Base-by-base conservation (phyloP, 1,139 yeast species). In the Sugiyamaella sp. region DNA sequence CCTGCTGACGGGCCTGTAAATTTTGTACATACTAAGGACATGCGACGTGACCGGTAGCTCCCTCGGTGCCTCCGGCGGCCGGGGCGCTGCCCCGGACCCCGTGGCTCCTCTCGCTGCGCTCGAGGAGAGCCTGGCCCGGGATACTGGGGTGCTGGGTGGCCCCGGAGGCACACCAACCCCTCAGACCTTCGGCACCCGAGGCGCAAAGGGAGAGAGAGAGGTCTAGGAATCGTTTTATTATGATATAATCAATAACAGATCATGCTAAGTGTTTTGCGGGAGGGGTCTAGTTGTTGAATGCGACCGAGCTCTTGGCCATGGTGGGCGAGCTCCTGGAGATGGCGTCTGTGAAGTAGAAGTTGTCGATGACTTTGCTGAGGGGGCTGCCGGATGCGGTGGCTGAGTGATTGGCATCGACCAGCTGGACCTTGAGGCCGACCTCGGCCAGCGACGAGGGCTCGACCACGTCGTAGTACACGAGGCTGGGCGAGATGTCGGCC, bases 281-380 rank as follows among this genome's bases (percentile, higher is more conserved):
- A 6, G 39, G 19, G 51, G 45, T 29, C 33, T 46, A 48, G 33
- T 48, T 35, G 25, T 54, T 59, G 57, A 70, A 71, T 48, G 74
- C 75, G 44, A 69, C 71, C 29, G 76, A 70, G 56, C 95, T 86
- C 75, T 80, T 85, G 52, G 96, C 95, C 96, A 89, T 88, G 39
- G 96, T 88, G 63, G 90, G 89, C 51, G 96, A 88, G 55, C 89
- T 83, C 77, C 96, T 81, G 38, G 96, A 85, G 64, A 89, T 85
- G 60, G 86, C 89, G 71, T 89, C 95, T 44, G 96, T 89, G 77
- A 87, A 86, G 78, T 88, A 89, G 71, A 86, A 89, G 81, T 89
- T 86, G 61, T 82, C 81, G 67, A 89, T 84, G 57, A 90, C 91
- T 72, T 80, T 79, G 47, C 60, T 64, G 68, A 82, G 79, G 58